Base-by-base conservation (phyloP, 805 yeast species). In the Candida coquimbonensis region DNA sequence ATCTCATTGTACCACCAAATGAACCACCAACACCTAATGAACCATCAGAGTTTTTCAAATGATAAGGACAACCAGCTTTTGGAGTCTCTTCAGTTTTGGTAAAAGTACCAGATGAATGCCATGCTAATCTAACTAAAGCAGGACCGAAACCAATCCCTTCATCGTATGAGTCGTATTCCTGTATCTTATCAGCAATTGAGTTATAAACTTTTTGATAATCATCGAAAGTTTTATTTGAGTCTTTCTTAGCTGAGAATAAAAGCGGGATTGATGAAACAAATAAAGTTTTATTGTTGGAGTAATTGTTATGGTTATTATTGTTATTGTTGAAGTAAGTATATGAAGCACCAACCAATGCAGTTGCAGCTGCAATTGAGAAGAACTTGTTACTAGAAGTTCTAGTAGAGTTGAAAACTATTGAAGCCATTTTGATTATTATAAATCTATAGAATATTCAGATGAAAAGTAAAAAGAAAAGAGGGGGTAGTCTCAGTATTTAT, bases 31-130 rank as follows among this genome's bases (percentile, higher is more conserved):
- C 67, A 31, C 46, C 47, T 45, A 34, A 39, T 9, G 45, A 27
- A 26, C 47, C 50, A 44, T 44, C 47, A 4, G 31, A 16, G 14
- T 42, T 36, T 37, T 46, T 49, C 29, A 49, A 26, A 9, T 67
- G 65, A 17, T 43, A 47, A 2, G 60, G 59, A 48, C 61, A 25
- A 59, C 73, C 73, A 14, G 73, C 72, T 14, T 17, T 12, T 39
- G 74, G 70, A 31, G 27, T 16, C 16, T 38, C 40, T 19, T 63
- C 60, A 27, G 64, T 61, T 52, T 68, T 68, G 56, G 86, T 87
- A 63, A 72, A 88, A 17, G 93, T 85, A n/a, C 95, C 96, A 47
- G 87, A 76, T 33, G 83, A 77, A 61, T 87, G 95, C 96, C 96
- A 87, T 26, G 95, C 84, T 45, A 86, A 72, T 56, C 96, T 78